phyloP scores from a whole-genome alignment of 176 grass and related monocot species.

The Hyparrhenia diplandra region DNA sequence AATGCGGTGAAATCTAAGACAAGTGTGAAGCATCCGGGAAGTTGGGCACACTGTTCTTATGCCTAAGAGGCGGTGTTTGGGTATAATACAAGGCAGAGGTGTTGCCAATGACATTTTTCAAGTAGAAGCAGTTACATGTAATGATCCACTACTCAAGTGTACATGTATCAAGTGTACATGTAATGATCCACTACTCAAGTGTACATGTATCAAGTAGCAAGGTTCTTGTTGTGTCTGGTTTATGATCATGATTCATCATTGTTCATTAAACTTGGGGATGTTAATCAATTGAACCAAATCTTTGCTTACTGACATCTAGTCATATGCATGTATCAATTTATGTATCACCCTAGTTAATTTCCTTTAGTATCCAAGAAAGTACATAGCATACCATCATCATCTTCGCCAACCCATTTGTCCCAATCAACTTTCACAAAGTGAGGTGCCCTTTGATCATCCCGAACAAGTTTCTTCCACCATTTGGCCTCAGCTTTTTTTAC shows the following conservation, averaged over 20 bases:
- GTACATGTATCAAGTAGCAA: too few relatives aligned
- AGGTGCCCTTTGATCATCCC: slow-evolving; percentile 57
- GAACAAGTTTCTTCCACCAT: slow-evolving; percentile 92
- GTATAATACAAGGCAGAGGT: background rate
- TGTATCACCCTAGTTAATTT: background rate
- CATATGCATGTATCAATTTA: background rate
- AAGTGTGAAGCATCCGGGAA: background rate
- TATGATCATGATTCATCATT: background rate
- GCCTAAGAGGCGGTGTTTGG: background rate
- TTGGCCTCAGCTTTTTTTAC: slow-evolving; percentile 66
- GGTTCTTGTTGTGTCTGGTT: background rate
- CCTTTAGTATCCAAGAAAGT: background rate
- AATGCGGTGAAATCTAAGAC: background rate
- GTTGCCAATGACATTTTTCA: background rate
- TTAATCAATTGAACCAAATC: background rate
- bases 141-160: background rate
- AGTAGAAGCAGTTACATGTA: background rate
- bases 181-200: too few relatives aligned
- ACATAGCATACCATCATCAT: slow-evolving; percentile 67
- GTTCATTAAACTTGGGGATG: background rate
- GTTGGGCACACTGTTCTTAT: background rate
- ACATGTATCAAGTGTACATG: too few relatives aligned
- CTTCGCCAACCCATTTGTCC: slow-evolving; percentile 99
- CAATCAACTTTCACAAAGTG: slow-evolving; percentile 94
- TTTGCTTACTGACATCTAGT: background rate